Evolutionary conservation across 1,284 basidiomycete species (phyloP).

Genomic region (Ganoderma lucidum): DNA sequence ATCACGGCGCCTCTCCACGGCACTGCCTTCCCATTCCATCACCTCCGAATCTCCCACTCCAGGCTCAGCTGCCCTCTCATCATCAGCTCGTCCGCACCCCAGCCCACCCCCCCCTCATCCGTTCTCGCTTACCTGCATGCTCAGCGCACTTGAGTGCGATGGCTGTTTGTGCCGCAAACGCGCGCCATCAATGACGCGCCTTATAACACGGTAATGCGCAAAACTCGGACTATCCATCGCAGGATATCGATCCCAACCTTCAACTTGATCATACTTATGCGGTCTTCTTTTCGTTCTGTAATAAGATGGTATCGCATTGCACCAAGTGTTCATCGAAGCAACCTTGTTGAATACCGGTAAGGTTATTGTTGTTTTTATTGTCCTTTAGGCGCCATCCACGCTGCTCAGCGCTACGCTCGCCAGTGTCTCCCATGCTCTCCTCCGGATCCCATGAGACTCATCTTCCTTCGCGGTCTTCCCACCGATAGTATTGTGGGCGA

Average conservation of each 20-base stretch:
- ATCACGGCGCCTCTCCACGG: not conserved
- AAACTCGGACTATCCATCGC: not conserved
- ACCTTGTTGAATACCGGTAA: not conserved
- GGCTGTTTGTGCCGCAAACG: not conserved
- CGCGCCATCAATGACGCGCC: not conserved
- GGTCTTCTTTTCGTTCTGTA: not conserved
- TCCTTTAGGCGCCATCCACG: not conserved
- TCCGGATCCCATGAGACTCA: not conserved
- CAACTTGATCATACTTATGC: not conserved
- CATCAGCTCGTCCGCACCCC: not conserved
- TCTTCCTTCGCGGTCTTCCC: not conserved
- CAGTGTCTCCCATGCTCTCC: not conserved
- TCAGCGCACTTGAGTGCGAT: not conserved
- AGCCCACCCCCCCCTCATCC: not conserved
- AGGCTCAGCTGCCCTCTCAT: not conserved
- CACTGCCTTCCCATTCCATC: conserved; percentile 4
- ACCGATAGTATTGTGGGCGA: not conserved
- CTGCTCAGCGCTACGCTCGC: not conserved
- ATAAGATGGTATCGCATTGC: not conserved
- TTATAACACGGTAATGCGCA: not conserved
- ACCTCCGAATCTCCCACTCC: not conserved
- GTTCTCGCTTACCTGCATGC: not conserved
- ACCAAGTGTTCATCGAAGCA: not conserved
- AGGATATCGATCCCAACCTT: not conserved
- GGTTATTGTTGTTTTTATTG: conserved; percentile 4